phyloP scores from a whole-genome alignment of 1,284 basidiomycete species.

The Malassezia japonica region DNA sequence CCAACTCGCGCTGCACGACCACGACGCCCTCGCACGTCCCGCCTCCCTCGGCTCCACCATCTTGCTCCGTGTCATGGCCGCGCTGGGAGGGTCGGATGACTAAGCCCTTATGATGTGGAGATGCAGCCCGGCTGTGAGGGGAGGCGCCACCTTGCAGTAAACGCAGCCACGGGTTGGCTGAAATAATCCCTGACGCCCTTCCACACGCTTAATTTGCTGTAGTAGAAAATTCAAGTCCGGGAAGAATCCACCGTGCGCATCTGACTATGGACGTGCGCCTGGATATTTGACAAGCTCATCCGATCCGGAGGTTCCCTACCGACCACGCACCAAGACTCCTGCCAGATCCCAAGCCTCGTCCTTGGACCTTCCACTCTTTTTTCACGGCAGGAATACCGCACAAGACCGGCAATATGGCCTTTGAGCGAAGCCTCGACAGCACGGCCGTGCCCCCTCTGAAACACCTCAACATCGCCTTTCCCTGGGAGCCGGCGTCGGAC shows the following conservation, averaged over 20 bases:
- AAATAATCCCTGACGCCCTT: no score
- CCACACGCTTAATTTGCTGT: no score
- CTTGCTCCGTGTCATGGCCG: no score
- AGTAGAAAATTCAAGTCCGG: no score
- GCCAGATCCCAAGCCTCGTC: background rate
- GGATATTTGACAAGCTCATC: no score
- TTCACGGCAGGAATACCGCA: no score
- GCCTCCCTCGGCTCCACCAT: no score
- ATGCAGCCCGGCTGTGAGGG: conserved; percentile 3
- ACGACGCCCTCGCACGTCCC: background rate
- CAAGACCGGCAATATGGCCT: background rate
- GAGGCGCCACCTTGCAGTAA: conserved; percentile 3
- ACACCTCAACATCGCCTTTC: conserved; percentile 11
- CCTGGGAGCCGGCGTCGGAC: background rate
- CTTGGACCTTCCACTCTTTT: background rate
- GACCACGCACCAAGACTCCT: no score
- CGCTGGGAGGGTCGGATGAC: no score
- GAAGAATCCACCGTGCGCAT: background rate
- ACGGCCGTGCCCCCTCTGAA: background rate
- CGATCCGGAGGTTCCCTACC: no score
- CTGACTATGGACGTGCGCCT: background rate
- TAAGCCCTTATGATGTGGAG: no score
- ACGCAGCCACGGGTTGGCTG: no score
- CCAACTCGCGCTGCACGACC: background rate
- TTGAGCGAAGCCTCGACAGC: background rate